Base-by-base conservation (phyloP, 805 yeast genomes). In the Hanseniaspora thailandica region DNA sequence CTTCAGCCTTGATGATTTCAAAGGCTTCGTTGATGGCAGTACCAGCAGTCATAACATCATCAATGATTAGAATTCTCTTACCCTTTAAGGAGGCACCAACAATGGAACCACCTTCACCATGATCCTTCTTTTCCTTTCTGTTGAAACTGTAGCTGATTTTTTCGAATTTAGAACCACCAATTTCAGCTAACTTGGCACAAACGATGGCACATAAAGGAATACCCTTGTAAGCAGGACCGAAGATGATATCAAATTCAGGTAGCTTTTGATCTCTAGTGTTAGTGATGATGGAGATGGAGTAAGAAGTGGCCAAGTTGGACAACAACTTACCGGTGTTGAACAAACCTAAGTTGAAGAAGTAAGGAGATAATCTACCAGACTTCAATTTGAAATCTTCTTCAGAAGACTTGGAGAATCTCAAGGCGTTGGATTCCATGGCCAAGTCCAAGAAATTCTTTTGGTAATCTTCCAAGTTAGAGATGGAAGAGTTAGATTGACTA, bases 181-280 rank as follows among this genome's bases (percentile, higher is more conserved):
- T 73, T 70, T 93, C 97, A 35, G 90, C 93, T 56, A 93, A 75
- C 68, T 93, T 90, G 55, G 93, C 90, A 55, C 85, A 87, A 15
- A 96, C 87, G 57, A 90, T 77, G 4, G 97, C 95, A 51, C 95
- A 95, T 55, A 90, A 75, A 22, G 98, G 95, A 61, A 90, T 90
- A 19, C 98, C 98, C 71, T 93, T 93, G 71, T 90, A 90, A 28
- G 98, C 98, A 10, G 98, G 98, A 7, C 98, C 98, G 64, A 90
- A 90, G 53, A 90, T 71, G 41, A 93, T 81, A 63, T 90, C 97
- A 61, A 90, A 89, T 65, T 88, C 82, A 48, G 90, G 63, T 5
- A 84, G 90, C 0, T 90, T 77, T 46, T 77, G 80, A 25, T 49
- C 53, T 49, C 53, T 49, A 17, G 53, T n/a, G 35, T 49, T 49